phyloP scores from a whole-genome alignment of 768 basidiomycete genomes.

The Trametes gibbosa region DNA sequence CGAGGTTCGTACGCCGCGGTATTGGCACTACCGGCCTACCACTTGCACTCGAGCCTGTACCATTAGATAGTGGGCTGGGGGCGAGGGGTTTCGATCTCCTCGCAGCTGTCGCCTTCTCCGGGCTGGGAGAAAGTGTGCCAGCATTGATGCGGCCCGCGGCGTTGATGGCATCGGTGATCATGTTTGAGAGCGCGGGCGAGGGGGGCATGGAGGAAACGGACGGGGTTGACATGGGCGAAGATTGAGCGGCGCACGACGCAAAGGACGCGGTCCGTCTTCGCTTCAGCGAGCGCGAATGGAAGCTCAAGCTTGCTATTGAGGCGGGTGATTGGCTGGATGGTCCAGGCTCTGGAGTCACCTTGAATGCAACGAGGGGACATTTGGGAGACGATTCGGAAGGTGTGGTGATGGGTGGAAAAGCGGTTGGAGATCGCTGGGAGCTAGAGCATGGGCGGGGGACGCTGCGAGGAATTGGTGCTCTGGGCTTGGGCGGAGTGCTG shows the following conservation, averaged over 20 bases:
- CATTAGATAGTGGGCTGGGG: not conserved
- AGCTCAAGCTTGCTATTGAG: not conserved
- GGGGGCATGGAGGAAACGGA: constrained; percentile 8
- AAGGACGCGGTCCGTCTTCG: constrained; percentile 11
- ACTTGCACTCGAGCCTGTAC: too few species aligned
- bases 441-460: not conserved
- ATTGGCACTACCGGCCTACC: not conserved
- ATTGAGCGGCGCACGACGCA: constrained; percentile 12
- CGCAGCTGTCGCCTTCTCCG: not conserved
- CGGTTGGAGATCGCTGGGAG: not conserved
- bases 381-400: not conserved
- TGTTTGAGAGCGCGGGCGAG: constrained; percentile 14
- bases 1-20: constrained; percentile 2
- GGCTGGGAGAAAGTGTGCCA: not conserved
- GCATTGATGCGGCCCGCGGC: constrained; percentile 3
- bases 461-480: not conserved
- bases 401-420: not conserved
- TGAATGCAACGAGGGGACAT: not conserved
- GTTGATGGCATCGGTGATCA: constrained; percentile 20
- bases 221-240: constrained; percentile 16
- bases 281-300: not conserved
- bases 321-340: not conserved
- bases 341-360: not conserved
- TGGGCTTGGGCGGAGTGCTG: not conserved
- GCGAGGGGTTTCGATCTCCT: not conserved